Conservation (phyloP, 306 rosid species). For the Cyclanthera cordifolia region DNA sequence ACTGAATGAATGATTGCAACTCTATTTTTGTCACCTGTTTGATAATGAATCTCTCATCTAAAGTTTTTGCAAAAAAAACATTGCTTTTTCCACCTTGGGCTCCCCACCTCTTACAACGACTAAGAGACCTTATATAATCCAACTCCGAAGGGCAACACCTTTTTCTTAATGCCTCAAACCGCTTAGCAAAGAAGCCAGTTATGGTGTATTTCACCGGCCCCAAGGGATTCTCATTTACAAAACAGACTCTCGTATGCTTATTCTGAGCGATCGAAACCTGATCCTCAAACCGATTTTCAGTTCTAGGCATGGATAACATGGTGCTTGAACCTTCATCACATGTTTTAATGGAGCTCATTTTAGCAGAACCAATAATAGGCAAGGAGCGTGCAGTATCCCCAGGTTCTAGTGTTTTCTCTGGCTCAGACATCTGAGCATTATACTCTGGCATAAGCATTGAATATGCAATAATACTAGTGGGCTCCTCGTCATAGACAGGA, state of each 20-base stretch:
- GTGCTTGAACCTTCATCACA: conserved; percentile 44
- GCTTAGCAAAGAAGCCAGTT: conserved; percentile 67
- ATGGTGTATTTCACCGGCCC: conserved; percentile 65
- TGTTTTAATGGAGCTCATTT: conserved; percentile 18
- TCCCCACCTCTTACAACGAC: conserved; percentile 95
- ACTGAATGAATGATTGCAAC: conserved; percentile 80
- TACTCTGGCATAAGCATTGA: conserved; percentile 59
- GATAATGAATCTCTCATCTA: conserved; percentile 85
- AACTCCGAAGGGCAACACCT: conserved; percentile 85
- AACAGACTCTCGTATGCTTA: conserved; percentile 70
- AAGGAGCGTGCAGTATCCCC: conserved; percentile 26
- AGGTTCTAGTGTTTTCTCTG: conserved; percentile 43
- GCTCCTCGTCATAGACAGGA: conserved; percentile 89
- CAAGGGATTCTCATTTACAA: conserved; percentile 66
- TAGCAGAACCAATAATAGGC: conserved; percentile 32
- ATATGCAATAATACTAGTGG: conserved; percentile 74
- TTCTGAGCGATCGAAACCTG: conserved; percentile 45
- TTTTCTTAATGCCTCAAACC: conserved; percentile 77
- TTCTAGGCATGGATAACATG: conserved; percentile 39
- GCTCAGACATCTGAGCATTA: conserved; percentile 39
- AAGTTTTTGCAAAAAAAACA: conserved; percentile 85
- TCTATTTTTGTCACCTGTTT: conserved; percentile 90
- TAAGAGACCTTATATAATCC: conserved; percentile 69
- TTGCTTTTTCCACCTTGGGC: conserved; percentile 99
- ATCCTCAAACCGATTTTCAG: conserved; percentile 47